phyloP scores from a whole-genome alignment of 148 eudicot genomes.

The Silene uniflora region DNA sequence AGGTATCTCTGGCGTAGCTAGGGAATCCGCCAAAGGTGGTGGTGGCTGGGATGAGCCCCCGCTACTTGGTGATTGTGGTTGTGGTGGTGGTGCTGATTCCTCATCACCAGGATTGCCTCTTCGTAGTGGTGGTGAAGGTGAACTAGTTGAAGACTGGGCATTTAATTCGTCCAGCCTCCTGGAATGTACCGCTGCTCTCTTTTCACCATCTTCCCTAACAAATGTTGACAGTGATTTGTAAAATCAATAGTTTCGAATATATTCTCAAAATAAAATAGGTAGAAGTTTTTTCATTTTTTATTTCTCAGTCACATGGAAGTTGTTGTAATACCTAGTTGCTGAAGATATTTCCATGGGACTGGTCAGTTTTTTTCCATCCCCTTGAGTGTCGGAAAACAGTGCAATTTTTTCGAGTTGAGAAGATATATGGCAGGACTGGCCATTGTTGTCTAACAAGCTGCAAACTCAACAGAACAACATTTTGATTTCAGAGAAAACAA shows the following conservation, averaged over 20 bases:
- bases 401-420: slow-evolving; percentile 33
- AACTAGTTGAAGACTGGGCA: neutral
- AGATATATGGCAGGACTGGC: slow-evolving; percentile 30
- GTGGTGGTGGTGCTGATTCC: neutral
- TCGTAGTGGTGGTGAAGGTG: neutral
- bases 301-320: neutral
- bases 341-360: slow-evolving; percentile 8
- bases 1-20: neutral
- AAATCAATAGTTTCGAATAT: slow-evolving; percentile 10
- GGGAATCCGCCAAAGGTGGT: neutral
- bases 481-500: neutral
- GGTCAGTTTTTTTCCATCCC: slow-evolving; percentile 21
- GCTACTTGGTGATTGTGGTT: neutral
- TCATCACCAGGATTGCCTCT: no score
- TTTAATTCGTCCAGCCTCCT: slow-evolving; percentile 25
- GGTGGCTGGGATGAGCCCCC: neutral
- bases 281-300: neutral
- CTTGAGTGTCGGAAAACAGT: slow-evolving; percentile 35
- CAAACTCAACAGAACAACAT: slow-evolving; percentile 18
- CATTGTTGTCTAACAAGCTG: slow-evolving; percentile 57
- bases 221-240: neutral
- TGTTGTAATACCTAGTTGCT: slow-evolving; percentile 10
- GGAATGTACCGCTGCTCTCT: slow-evolving; percentile 23
- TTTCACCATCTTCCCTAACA: slow-evolving; percentile 21
- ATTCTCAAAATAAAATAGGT: neutral